A percentile compares a stretch with the other conserved stretches of the same genome.
Conservation (phyloP, 345 rosid genomes). For the Cardiospermum halicacabum region DNA sequence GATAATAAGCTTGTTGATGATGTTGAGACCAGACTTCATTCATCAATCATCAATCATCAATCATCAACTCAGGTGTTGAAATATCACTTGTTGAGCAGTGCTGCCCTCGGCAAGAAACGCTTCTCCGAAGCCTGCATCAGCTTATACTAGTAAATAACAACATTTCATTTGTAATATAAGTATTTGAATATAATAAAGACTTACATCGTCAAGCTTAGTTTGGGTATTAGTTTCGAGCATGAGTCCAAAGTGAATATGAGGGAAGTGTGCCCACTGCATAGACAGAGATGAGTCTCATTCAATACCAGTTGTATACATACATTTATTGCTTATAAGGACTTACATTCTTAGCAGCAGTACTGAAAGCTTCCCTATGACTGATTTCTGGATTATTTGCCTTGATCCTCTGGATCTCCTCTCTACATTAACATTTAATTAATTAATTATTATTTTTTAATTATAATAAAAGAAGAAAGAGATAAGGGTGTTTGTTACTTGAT, state of each 20-base stretch:
- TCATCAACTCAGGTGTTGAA: constrained; percentile 12
- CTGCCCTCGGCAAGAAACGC: constrained; percentile 38
- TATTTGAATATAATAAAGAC: constrained; percentile 14
- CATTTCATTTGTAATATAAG: no score
- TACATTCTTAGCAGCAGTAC: constrained; percentile 98
- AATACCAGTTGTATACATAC: neutral
- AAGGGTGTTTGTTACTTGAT: constrained; percentile 53
- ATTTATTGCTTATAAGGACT: constrained; percentile 17
- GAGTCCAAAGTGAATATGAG: constrained; percentile 86
- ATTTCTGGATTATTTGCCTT: constrained; percentile 94
- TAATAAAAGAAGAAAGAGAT: no score
- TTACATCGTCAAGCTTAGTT: constrained; percentile 49
- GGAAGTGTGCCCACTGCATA: constrained; percentile 92
- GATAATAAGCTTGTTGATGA: no score
- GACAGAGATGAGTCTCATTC: neutral
- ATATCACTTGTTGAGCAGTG: constrained; percentile 33
- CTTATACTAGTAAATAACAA: neutral
- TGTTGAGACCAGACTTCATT: constrained; percentile 6
- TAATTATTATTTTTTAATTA: no score
- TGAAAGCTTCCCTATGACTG: constrained; percentile 97
- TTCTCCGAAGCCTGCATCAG: constrained; percentile 38
- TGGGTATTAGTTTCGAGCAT: constrained; percentile 77
- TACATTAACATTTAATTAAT: no score
- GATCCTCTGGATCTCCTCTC: constrained; percentile 99
- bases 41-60: no score